Conservation (phyloP, 192 early-diverging fungal species). For the Backusella morwellensis region DNA sequence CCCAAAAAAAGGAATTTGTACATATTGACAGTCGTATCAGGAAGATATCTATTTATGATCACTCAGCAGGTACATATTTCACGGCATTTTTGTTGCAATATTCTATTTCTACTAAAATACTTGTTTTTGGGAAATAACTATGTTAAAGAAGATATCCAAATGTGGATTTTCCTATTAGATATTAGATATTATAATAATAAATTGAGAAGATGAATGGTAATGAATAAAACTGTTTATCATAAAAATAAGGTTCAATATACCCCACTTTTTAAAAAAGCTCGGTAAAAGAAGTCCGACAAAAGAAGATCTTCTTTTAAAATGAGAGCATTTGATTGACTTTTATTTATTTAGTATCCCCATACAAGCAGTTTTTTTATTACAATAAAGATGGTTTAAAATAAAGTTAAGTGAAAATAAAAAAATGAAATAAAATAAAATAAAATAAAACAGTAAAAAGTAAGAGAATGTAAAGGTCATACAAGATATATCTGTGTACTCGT, state of each 20-base stretch:
- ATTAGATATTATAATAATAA: background rate
- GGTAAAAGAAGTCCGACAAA: background rate
- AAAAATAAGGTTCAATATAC: slow-evolving; percentile 1
- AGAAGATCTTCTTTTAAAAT: background rate
- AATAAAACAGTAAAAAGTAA: background rate
- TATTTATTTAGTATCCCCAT: background rate
- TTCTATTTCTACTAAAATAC: background rate
- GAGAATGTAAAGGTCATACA: background rate
- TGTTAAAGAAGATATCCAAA: background rate
- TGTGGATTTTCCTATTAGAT: background rate
- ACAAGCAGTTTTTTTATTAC: background rate
- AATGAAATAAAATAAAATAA: background rate
- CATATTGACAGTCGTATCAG: background rate
- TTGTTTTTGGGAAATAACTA: background rate
- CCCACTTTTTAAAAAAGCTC: background rate
- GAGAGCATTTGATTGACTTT: background rate
- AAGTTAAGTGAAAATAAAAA: background rate
- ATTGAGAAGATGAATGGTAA: background rate
- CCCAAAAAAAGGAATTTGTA: background rate
- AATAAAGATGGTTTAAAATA: background rate
- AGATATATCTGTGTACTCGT: background rate
- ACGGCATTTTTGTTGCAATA: background rate
- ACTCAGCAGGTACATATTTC: background rate
- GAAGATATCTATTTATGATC: background rate
- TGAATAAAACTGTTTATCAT: background rate